Evolutionary conservation across 345 rosid species (phyloP), one percentile per base, ranked within the genome.

Genomic region (Brassica carinata): DNA sequence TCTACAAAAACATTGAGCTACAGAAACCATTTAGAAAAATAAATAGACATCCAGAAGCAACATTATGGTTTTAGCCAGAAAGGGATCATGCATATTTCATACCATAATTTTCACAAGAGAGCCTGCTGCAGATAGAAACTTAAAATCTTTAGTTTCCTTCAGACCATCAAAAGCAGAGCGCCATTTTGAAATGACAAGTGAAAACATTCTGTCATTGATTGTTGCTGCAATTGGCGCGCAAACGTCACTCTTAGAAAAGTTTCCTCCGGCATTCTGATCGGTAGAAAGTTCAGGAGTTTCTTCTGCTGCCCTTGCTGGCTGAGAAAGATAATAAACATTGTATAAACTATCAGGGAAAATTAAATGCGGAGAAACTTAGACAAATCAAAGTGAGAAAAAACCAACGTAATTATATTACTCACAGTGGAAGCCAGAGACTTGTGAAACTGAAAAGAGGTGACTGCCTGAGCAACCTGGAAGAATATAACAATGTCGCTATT

Each of bases 221-320:
- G 99, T 82, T 83, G 89, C 90, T 74, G 99, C 93, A 84, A 96
- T 89, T 14, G 99, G 99, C 71, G 97, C 97, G 81, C 99, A 96
- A 58, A 90, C 74, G 85, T 88, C 89, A 79, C 89, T 96, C 64
- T 87, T 86, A 83, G 89, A 90, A 75, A 73, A 64, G 36, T 89
- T 85, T 78, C 36, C 81, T 72, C 77, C 93, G 61, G 75, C 89
- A 78, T 34, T 64, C 61, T 85, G 76, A n/a, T 83, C 45, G 4
- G 72, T 29, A 34, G 74, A 78, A 74, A 36, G 80, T 78, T 79
- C 86, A 77, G 84, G 77, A 51, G 79, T 68, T 55, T 85, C 85
- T 59, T 85, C 83, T n/a, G 67, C 80, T 75, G 80, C 85, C 61
- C 7, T 38, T 38, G 71, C 78, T 57, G 87, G 87, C 98, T 93